A percentile compares a stretch with the other conserved stretches of the same genome.
phyloP scores from a whole-genome alignment of 1,284 basidiomycete genomes.

The Cryptococcus sp. region DNA sequence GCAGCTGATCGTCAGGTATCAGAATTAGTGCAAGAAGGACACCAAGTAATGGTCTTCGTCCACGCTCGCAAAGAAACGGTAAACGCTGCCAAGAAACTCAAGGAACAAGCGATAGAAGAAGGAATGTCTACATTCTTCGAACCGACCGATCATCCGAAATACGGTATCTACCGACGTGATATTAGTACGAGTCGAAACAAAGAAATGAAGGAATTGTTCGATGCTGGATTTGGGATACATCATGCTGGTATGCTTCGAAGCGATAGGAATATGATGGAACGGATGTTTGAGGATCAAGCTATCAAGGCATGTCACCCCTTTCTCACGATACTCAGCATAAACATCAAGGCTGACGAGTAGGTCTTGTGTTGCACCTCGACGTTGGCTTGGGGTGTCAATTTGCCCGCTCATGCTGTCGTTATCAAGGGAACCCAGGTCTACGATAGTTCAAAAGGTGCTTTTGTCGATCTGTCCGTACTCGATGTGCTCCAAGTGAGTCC shows the following conservation, averaged over 20 bases:
- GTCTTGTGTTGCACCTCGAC: constrained; percentile 98
- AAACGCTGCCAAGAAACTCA: constrained; percentile 79
- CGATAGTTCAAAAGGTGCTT: constrained; percentile 79
- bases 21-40: constrained; percentile 75
- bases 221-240: constrained; percentile 92
- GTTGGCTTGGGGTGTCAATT: constrained; percentile 98
- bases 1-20: constrained; percentile 54
- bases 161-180: constrained; percentile 68
- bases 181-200: constrained; percentile 78
- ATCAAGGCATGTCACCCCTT: constrained; percentile 70
- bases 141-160: constrained; percentile 73
- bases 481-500: constrained; percentile 74
- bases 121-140: constrained; percentile 72
- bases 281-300: constrained; percentile 82
- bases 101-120: constrained; percentile 73
- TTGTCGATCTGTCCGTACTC: constrained; percentile 88
- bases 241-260: constrained; percentile 97
- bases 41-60: constrained; percentile 99
- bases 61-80: constrained; percentile 98
- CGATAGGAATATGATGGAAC: constrained; percentile 93
- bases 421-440: constrained; percentile 99
- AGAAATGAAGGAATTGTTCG: constrained; percentile 94
- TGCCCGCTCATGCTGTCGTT: constrained; percentile 95
- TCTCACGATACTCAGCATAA: not conserved
- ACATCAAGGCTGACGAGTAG: constrained; percentile 48